Evolutionary conservation across 2,329 filamentous ascomycete genomes (phyloP).

Genomic region (Ramichloridium luteum): DNA sequence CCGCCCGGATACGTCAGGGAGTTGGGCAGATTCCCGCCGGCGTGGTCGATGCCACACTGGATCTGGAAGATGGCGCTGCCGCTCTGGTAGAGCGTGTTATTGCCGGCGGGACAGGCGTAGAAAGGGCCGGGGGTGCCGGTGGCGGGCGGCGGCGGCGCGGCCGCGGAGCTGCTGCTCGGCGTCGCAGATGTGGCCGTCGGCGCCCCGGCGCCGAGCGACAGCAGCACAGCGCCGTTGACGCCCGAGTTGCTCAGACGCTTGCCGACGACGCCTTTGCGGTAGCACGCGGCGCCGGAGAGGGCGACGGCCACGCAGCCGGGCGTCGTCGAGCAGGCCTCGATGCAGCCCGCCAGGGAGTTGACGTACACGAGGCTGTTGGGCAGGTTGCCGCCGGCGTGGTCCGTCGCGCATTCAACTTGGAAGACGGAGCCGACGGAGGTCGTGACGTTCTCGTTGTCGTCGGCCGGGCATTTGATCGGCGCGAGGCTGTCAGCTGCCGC

Average conservation of each 20-base stretch:
- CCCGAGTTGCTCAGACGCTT: too few relatives aligned
- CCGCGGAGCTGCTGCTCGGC: too few relatives aligned
- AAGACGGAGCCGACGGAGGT: constrained; percentile 11
- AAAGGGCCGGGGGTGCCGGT: not conserved
- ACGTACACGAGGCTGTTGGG: constrained; percentile 8
- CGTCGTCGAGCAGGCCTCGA: constrained; percentile 17
- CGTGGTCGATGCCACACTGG: constrained; percentile 19
- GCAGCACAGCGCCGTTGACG: constrained; percentile 20
- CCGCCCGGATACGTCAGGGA: constrained; percentile 8
- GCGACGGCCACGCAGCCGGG: constrained; percentile 21
- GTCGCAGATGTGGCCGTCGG: too few relatives aligned
- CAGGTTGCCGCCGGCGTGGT: constrained; percentile 20
- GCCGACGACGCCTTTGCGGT: too few relatives aligned
- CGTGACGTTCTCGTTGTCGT: constrained; percentile 5
- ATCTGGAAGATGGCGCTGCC: constrained; percentile 14
- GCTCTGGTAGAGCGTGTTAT: constrained; percentile 13
- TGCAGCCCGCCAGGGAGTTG: constrained; percentile 15
- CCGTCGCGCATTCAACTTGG: constrained; percentile 17
- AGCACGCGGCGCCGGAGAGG: constrained; percentile 19
- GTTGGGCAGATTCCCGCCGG: constrained; percentile 15
- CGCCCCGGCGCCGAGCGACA: too few relatives aligned
- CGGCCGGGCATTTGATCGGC: too few relatives aligned
- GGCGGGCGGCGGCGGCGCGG: constrained; percentile 2
- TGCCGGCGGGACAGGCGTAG: constrained; percentile 14
- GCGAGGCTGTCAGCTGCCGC: too few relatives aligned